A percentile compares a stretch with the other conserved stretches of the same genome.
Conservation (phyloP, 192 early-diverging fungal genomes). For the Oehlia diaphana region DNA sequence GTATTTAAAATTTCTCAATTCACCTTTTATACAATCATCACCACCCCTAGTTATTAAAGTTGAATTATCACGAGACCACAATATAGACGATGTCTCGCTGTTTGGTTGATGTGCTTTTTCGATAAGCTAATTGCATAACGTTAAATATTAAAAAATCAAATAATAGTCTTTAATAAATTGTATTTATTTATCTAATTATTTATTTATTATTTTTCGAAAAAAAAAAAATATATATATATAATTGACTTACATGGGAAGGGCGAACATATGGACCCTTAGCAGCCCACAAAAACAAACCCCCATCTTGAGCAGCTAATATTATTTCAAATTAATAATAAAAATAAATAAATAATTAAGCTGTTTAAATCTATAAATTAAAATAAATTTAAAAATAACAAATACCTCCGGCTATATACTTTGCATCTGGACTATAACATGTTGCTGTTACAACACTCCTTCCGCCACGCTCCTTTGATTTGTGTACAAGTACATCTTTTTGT, state of each 20-base stretch:
- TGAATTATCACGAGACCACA: conserved; percentile 65
- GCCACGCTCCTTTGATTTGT: conserved; percentile 71
- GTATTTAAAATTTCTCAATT: background rate
- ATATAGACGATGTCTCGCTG: conserved; percentile 67
- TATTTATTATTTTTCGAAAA: background rate
- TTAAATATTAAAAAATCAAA: background rate
- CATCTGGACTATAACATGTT: conserved; percentile 69
- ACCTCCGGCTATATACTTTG: conserved; percentile 67
- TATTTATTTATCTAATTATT: background rate
- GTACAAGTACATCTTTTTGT: conserved; percentile 77
- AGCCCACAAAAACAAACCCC: conserved; percentile 77
- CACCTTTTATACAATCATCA: conserved; percentile 82
- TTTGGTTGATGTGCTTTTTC: conserved; percentile 70
- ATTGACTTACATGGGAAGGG: conserved; percentile 59
- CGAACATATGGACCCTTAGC: conserved; percentile 60
- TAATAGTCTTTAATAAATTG: background rate
- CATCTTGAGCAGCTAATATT: conserved; percentile 65
- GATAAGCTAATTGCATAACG: conserved; percentile 44
- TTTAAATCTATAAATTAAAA: background rate
- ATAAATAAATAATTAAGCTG: background rate
- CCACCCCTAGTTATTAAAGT: conserved; percentile 75
- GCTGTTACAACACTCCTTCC: conserved; percentile 71
- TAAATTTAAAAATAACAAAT: background rate
- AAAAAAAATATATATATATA: background rate
- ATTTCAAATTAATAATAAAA: conserved; percentile 3